Base-by-base conservation (phyloP, 768 basidiomycete species). In the Clitopilus passeckerianus region DNA sequence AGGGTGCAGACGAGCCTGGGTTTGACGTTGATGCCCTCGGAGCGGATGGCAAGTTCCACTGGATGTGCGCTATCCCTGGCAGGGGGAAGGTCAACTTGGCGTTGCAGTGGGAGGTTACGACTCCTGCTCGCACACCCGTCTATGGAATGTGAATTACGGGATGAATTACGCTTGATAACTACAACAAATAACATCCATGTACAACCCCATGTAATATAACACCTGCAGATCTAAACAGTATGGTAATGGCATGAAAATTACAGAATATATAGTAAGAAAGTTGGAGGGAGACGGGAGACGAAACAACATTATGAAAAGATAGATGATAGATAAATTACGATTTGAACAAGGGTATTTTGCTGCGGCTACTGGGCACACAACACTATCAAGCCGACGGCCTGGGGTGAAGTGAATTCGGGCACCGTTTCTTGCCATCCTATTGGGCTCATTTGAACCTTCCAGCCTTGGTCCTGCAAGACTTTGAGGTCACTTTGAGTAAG, bases 51-150 rank as follows among this genome's bases (percentile, higher is more conserved):
- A 72, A 67, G 61, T 63, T 77, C 37, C 63, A 66, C 46, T 76
- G 75, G 74, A 54, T 70, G 23, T 74, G 71, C 34, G 34, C 63
- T 6, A 63, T 77, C 8, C 69, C 71, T 0, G 57, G 71, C 14
- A 72, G 75, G 61, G 70, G 64, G 6, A 76, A 71, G 60, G 22
- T 77, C 1, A 69, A 68, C 30, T 57, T 76, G 30, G 37, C 65
- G 27, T 46, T 77, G 58, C 69, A 74, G 37, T 79, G 72, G 66
- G 77, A 78, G 61, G 71, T 77, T 5, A 63, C 68, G 1, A 65
- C 70, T 15, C 74, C 75, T 8, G 62, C 62, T 0, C 63, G 55
- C 30, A 50, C 46, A 10, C 46, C 46, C 5, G 18, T 50, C 46
- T 50, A 50, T 50, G 46, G 46, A 22, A 50, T 50, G 4, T 50